These are phyloP conservation scores for Acacia confusa DNA, from an alignment of 306 rosid genomes.

Conservation along the genomic window DNA sequence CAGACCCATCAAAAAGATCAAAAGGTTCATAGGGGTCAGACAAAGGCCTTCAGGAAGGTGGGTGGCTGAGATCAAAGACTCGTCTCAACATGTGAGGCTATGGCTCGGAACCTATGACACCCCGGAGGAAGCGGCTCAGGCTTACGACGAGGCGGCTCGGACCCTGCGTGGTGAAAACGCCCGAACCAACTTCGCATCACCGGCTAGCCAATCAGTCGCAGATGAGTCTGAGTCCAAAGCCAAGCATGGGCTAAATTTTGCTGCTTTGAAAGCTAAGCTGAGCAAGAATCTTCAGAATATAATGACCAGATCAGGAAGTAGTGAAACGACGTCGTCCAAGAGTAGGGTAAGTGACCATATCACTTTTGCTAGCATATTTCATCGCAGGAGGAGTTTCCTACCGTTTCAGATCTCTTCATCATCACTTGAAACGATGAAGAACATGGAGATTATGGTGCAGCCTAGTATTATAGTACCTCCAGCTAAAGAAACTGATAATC, in stretches of 20 bases:
- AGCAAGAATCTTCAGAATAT: slow-evolving; percentile 84
- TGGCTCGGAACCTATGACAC: slow-evolving; percentile 60
- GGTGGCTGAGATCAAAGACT: slow-evolving; percentile 57
- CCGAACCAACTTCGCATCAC: slow-evolving; percentile 43
- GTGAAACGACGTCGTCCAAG: slow-evolving; percentile 52
- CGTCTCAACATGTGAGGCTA: slow-evolving; percentile 39
- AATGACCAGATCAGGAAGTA: slow-evolving; percentile 55
- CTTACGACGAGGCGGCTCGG: slow-evolving; percentile 53
- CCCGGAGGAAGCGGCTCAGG: slow-evolving; percentile 55
- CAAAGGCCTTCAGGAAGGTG: slow-evolving; percentile 49
- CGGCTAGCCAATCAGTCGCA: not conserved
- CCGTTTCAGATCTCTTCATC: slow-evolving; percentile 40
- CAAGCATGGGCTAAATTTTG: slow-evolving; percentile 52
- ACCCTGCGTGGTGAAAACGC: slow-evolving; percentile 49
- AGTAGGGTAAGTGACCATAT: slow-evolving; percentile 89
- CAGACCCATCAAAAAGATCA: slow-evolving; percentile 29
- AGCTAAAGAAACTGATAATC: not conserved
- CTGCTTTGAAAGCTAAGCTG: slow-evolving; percentile 72
- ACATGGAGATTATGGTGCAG: slow-evolving; percentile 65
- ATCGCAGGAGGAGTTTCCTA: slow-evolving; percentile 41
- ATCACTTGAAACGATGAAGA: slow-evolving; percentile 36
- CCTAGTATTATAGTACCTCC: slow-evolving; percentile 91
- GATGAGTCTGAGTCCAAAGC: not conserved
- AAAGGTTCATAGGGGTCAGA: slow-evolving; percentile 47
- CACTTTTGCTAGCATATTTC: slow-evolving; percentile 81